Evolutionary conservation across 1,284 basidiomycete genomes (phyloP).

Genomic region (Boletus semigastroideus): DNA sequence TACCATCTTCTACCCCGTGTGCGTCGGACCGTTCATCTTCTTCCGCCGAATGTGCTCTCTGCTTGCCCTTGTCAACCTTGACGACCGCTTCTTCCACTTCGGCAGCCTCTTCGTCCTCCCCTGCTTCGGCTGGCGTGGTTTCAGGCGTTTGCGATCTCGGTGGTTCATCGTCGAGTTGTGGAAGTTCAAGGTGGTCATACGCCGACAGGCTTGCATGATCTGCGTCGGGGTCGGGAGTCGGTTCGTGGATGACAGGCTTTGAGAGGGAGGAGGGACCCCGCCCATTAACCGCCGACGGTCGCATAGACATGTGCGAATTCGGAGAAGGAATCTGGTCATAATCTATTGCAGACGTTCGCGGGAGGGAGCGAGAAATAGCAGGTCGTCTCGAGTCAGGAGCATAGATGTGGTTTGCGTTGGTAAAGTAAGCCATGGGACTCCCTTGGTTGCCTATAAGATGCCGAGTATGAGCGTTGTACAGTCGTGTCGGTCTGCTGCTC

Average conservation of each 20-base stretch:
- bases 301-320: slow-evolving; percentile 39
- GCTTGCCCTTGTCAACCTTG: slow-evolving; percentile 39
- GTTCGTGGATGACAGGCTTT: slow-evolving; percentile 33
- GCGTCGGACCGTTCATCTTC: slow-evolving; percentile 32
- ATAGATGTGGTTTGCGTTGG: slow-evolving; percentile 45
- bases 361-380: slow-evolving; percentile 49
- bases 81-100: slow-evolving; percentile 36
- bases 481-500: slow-evolving; percentile 23
- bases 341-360: slow-evolving; percentile 55
- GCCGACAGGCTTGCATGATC: slow-evolving; percentile 20
- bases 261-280: slow-evolving; percentile 51
- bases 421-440: slow-evolving; percentile 58
- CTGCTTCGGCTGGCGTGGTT: slow-evolving; percentile 47
- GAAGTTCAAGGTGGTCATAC: slow-evolving; percentile 36
- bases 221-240: slow-evolving; percentile 31
- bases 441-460: slow-evolving; percentile 23
- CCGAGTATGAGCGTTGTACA: slow-evolving; percentile 7
- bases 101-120: slow-evolving; percentile 36
- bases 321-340: slow-evolving; percentile 72
- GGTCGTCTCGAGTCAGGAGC: slow-evolving; percentile 48
- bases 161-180: slow-evolving; percentile 31
- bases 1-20: slow-evolving; percentile 55
- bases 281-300: slow-evolving; percentile 38
- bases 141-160: slow-evolving; percentile 36
- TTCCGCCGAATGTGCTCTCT: slow-evolving; percentile 30